Evolutionary conservation across 2,329 filamentous ascomycete species (phyloP).

Genomic region (Phaeosphaeriaceae sp.): DNA sequence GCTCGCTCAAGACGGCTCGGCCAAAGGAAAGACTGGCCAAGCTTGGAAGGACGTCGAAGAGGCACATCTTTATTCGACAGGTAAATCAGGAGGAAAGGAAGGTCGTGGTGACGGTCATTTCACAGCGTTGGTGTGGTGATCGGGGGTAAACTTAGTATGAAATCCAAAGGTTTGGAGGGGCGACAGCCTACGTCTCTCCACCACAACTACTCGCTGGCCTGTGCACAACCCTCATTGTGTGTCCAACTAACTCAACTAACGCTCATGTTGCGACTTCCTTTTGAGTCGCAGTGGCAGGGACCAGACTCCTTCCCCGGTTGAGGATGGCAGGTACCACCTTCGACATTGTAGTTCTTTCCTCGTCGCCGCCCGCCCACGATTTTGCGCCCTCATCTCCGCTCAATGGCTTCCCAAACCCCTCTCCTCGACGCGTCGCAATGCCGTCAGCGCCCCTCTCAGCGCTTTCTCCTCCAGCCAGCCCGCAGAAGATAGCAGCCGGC

Average conservation of each 20-base stretch:
- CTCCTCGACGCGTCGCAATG: conserved; percentile 41
- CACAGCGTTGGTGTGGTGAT: not conserved
- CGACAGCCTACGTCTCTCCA: not conserved
- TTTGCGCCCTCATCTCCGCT: conserved; percentile 22
- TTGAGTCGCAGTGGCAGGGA: conserved; percentile 13
- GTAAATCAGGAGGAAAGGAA: not conserved
- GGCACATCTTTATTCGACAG: not conserved
- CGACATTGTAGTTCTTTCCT: conserved; percentile 40
- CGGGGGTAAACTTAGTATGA: not conserved
- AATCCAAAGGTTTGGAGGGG: conserved; percentile 1
- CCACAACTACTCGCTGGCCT: not conserved
- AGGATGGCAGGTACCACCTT: conserved; percentile 35
- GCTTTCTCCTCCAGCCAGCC: conserved; percentile 30
- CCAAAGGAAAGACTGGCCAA: not conserved
- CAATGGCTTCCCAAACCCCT: conserved; percentile 15
- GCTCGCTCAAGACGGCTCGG: not conserved
- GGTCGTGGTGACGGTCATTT: not conserved
- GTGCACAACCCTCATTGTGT: conserved; percentile 2
- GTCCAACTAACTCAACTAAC: conserved; percentile 10
- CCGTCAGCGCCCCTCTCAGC: conserved; percentile 28
- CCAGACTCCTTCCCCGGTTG: conserved; percentile 15
- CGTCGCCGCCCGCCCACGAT: conserved; percentile 38
- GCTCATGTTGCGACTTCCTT: conserved; percentile 7
- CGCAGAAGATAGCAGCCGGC: conserved; percentile 21
- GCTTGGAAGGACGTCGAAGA: not conserved